Conservation (phyloP, 495 filamentous ascomycete species). For the Choiromyces venosus region DNA sequence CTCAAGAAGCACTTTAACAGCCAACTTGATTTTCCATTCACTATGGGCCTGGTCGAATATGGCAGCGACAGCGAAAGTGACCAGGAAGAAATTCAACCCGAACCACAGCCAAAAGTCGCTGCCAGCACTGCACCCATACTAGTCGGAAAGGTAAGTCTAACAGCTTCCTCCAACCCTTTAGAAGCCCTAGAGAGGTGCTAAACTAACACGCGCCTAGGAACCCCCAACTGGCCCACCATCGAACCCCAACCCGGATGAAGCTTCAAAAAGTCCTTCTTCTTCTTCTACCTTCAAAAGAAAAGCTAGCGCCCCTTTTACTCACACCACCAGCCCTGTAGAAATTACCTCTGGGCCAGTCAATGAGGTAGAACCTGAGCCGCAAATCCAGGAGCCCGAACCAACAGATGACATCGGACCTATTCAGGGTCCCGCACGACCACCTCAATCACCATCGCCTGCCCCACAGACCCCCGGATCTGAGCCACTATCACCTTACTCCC, state of each 20-base stretch:
- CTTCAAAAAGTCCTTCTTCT: background rate
- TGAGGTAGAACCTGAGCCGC: constrained; percentile 9
- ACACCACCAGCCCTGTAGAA: background rate
- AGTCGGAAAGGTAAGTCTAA: constrained; percentile 36
- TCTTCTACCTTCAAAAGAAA: background rate
- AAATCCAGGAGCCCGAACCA: constrained; percentile 15
- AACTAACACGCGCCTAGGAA: constrained; percentile 32
- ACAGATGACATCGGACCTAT: constrained; percentile 30
- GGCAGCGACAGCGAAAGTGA: constrained; percentile 39
- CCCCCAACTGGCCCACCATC: constrained; percentile 22
- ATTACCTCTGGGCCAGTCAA: background rate
- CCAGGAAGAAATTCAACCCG: constrained; percentile 23
- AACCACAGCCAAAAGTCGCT: constrained; percentile 14
- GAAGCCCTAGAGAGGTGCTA: constrained; percentile 6
- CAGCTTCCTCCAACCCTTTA: background rate
- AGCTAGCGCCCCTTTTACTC: background rate
- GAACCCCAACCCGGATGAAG: constrained; percentile 5
- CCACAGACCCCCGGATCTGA: constrained; percentile 30
- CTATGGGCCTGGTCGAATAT: constrained; percentile 40
- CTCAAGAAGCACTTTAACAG: background rate
- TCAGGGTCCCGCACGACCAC: constrained; percentile 34
- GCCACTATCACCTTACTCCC: constrained; percentile 64
- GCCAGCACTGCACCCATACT: constrained; percentile 13
- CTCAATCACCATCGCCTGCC: constrained; percentile 27
- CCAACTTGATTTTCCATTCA: constrained; percentile 11